These are phyloP conservation scores for Calonectria pseudoturangicola DNA, from an alignment of 2,329 filamentous ascomycete species.

Conservation along the genomic window DNA sequence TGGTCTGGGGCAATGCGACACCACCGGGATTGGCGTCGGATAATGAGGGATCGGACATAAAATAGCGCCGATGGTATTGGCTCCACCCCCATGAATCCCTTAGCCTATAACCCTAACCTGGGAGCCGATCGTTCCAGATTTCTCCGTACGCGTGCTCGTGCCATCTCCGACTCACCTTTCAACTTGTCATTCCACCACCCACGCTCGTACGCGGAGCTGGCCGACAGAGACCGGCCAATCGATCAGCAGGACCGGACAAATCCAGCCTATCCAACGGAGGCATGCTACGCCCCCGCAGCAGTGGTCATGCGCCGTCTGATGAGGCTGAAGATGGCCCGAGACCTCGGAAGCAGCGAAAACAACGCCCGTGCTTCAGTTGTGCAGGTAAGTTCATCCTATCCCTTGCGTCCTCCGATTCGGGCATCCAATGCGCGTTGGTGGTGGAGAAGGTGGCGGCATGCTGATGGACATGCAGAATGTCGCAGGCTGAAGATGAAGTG, in stretches of 20 bases:
- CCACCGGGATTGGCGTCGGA: neutral
- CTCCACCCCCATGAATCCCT: neutral
- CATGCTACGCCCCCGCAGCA: neutral
- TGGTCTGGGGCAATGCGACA: neutral
- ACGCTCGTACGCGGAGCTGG: neutral
- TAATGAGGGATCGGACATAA: neutral
- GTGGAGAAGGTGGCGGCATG: too few species aligned
- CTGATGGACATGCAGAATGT: neutral
- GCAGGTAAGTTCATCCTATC: neutral
- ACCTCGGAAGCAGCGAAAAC: conserved; percentile 5
- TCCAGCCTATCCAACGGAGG: neutral
- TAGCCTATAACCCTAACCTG: neutral
- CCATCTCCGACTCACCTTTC: neutral
- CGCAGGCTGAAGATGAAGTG: conserved; percentile 12
- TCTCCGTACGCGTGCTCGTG: neutral
- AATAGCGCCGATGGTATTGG: neutral
- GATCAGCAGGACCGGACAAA: neutral
- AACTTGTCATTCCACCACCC: neutral
- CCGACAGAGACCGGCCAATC: neutral
- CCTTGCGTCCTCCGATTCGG: neutral
- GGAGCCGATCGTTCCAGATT: neutral
- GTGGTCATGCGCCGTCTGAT: neutral
- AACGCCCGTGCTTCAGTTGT: neutral
- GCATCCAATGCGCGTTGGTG: too few species aligned
- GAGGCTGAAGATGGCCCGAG: neutral